Conservation (phyloP, 75 land plant species). For the Pinus taeda region DNA sequence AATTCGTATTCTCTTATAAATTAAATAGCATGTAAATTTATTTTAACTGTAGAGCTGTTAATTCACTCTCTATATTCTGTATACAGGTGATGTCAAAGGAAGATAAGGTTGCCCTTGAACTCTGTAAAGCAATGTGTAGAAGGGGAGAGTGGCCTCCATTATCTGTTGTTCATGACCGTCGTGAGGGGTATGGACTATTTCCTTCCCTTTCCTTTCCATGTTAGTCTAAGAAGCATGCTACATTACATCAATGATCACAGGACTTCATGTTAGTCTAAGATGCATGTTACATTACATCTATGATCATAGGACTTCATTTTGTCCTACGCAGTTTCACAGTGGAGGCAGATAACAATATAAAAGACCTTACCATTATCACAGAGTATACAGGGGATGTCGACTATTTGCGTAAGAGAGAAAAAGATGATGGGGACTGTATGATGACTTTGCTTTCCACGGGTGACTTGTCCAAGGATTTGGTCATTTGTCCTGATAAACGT, state of each 20-base stretch:
- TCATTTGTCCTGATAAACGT: slow-evolving; percentile 57
- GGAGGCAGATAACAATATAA: slow-evolving; percentile 44
- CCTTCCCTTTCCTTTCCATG: slow-evolving; percentile 8
- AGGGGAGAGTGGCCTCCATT: slow-evolving; percentile 83
- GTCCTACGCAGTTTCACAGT: slow-evolving; percentile 39
- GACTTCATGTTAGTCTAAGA: not conserved
- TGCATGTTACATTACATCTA: not conserved
- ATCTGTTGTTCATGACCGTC: slow-evolving; percentile 63
- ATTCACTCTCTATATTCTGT: not conserved
- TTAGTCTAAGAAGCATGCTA: not conserved
- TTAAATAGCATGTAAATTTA: not conserved
- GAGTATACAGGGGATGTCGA: slow-evolving; percentile 58
- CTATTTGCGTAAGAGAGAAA: slow-evolving; percentile 33
- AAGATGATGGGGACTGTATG: slow-evolving; percentile 56
- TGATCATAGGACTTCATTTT: not conserved
- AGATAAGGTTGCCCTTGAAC: slow-evolving; percentile 58
- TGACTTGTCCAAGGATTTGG: slow-evolving; percentile 28
- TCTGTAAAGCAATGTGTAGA: slow-evolving; percentile 66
- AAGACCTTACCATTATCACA: slow-evolving; percentile 45
- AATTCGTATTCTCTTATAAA: not conserved
- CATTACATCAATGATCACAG: not conserved
- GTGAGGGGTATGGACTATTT: slow-evolving; percentile 74
- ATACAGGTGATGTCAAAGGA: slow-evolving; percentile 62
- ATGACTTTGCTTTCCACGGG: slow-evolving; percentile 42
- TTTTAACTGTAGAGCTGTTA: not conserved